A percentile compares a stretch with the other conserved stretches of the same genome.
phyloP scores from a whole-genome alignment of 176 grass and related monocot genomes.

The Oryza officinalis region DNA sequence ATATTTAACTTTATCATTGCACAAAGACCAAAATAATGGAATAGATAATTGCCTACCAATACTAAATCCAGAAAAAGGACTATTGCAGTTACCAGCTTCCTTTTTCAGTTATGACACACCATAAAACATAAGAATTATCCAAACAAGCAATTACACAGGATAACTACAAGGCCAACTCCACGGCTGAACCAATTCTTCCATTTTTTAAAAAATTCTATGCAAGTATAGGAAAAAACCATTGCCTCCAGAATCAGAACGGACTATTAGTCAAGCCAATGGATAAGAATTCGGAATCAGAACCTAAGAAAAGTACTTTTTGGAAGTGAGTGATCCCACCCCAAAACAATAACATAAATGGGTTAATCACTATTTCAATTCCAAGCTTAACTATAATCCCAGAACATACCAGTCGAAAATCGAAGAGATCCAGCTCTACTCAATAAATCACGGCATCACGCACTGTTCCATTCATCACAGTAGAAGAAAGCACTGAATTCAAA shows the following conservation, averaged over 20 bases:
- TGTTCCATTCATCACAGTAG: neutral
- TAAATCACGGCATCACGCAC: neutral
- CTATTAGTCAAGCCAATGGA: neutral
- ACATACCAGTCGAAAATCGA: slow-evolving; percentile 1
- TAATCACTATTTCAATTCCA: slow-evolving; percentile 2
- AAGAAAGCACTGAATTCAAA: neutral
- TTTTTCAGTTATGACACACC: slow-evolving; percentile 27
- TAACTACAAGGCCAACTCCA: neutral
- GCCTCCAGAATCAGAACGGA: neutral
- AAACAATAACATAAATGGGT: neutral
- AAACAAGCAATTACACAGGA: neutral
- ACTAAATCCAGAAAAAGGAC: slow-evolving; percentile 21
- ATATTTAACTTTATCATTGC: slow-evolving; percentile 26
- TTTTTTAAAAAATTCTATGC: neutral
- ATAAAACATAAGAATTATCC: neutral
- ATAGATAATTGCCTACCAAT: slow-evolving; percentile 32
- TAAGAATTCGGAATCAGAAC: slow-evolving; percentile 16
- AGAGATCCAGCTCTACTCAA: neutral
- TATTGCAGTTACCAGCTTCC: slow-evolving; percentile 18
- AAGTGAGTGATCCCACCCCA: neutral
- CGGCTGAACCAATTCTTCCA: neutral
- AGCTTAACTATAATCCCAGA: slow-evolving; percentile 20
- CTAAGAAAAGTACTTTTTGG: neutral
- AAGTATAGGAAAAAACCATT: neutral
- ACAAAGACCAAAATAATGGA: slow-evolving; percentile 12